phyloP scores from a whole-genome alignment of 1,139 yeast genomes.

The Sugiyamaella sp. region DNA sequence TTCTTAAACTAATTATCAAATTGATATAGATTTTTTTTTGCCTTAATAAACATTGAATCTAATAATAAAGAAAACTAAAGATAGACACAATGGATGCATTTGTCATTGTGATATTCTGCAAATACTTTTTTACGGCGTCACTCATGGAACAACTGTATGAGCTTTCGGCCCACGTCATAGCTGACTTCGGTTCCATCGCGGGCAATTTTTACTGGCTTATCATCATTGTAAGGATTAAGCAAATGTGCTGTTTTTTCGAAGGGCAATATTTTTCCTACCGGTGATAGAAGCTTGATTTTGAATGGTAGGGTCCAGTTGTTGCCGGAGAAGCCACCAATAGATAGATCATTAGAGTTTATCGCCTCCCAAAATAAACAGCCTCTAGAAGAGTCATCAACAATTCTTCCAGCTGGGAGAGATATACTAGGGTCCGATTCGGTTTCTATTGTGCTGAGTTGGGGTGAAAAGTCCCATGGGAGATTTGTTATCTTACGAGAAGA shows the following conservation, averaged over 20 bases:
- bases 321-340: conserved; percentile 16
- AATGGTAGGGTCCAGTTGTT: conserved; percentile 46
- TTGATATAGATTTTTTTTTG: too few relatives aligned
- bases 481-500: background rate
- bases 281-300: conserved; percentile 42
- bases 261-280: conserved; percentile 37
- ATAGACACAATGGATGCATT: background rate
- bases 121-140: too few relatives aligned
- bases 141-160: conserved; percentile 37
- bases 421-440: conserved; percentile 32
- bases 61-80: background rate
- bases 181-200: conserved; percentile 49
- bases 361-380: conserved; percentile 48
- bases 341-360: conserved; percentile 23
- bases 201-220: conserved; percentile 46
- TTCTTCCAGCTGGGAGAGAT: conserved; percentile 44
- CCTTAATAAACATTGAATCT: background rate
- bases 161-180: conserved; percentile 40
- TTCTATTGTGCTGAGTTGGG: conserved; percentile 28
- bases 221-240: conserved; percentile 42
- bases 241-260: conserved; percentile 41
- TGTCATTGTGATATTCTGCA: too few relatives aligned
- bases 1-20: background rate
- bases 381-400: conserved; percentile 45
- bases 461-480: conserved; percentile 9